Evolutionary conservation across 768 basidiomycete genomes (phyloP), one percentile per base, ranked within the genome.

Genomic region (Boletellus ananas): DNA sequence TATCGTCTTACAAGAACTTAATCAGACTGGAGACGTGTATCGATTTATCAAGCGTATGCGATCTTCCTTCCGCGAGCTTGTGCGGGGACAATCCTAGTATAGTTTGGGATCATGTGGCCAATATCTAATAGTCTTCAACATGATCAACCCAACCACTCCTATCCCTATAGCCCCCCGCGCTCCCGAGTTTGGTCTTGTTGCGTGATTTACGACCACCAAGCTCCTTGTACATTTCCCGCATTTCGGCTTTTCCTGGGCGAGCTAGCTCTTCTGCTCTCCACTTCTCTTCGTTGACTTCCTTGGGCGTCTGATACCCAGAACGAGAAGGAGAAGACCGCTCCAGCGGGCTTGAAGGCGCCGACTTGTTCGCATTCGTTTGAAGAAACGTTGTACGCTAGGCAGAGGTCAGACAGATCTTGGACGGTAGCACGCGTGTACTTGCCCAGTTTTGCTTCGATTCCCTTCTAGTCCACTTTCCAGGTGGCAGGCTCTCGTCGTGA

Each of bases 401-500:
- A n/a, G 20, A 21, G 18, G 51, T 51, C 37, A 55, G 31, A 41
- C 34, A 18, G 29, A 4, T n/a, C 50, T 39, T 42, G 43, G 7
- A 38, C 45, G 34, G 7, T 13, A 12, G 52, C 71, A 36, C 34
- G 17, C 1, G 8, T 9, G 20, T 8, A 25, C 64, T 3, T 55
- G 83, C 87, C 93, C 93, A 96, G 56, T 86, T 86, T 69, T 91
- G 87, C 65, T 93, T 96, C n/a, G 90, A 93, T 67, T 96, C 93
- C 49, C 86, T 77, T 63, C 88, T 89, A 9, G 91, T 88, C 93
- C 93, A 96, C 67, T 93, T 93, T 33, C 85, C 89, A 10, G 84
- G 78, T 4, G 87, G 85, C 43, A 90, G 66, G 50, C 79, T 83
- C 27, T 84, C 82, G 54, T 91, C 87, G 38, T 90, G 84, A 56